These are phyloP conservation scores for Haemoproteus tartakovskyi DNA, from an alignment of 169 alveolate genomes.

Conservation along the genomic window DNA sequence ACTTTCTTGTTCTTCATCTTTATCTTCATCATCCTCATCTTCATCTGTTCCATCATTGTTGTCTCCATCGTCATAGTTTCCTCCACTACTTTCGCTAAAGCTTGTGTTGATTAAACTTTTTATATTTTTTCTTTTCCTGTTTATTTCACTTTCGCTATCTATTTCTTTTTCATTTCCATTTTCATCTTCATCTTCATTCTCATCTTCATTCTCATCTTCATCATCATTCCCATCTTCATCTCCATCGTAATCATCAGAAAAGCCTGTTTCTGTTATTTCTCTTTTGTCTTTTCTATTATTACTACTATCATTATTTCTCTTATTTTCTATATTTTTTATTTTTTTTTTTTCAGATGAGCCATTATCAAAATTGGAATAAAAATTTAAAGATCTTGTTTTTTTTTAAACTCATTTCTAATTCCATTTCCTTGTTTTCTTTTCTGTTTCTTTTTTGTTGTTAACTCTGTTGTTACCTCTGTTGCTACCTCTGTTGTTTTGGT, in stretches of 20 bases:
- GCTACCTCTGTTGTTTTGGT: not conserved
- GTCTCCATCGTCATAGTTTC: slow-evolving; percentile 5
- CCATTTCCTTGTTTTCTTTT: not conserved
- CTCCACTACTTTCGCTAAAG: slow-evolving; percentile 24
- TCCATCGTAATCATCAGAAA: slow-evolving; percentile 10
- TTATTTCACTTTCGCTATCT: slow-evolving; percentile 10
- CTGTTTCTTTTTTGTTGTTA: not conserved
- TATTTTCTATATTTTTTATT: not conserved
- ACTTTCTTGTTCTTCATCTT: not conserved
- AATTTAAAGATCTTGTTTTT: too few species aligned
- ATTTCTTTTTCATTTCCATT: slow-evolving; percentile 12
- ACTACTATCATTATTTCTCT: too few species aligned
- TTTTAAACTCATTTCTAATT: too few species aligned
- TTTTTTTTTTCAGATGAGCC: slow-evolving; percentile 22
- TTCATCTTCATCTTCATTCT: slow-evolving; percentile 1
- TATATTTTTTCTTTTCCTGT: slow-evolving; percentile 8
- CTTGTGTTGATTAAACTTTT: slow-evolving; percentile 29
- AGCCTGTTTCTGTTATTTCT: not conserved
- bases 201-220: not conserved
- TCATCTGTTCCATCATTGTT: not conserved
- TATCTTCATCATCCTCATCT: not conserved
- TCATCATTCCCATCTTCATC: slow-evolving; percentile 1
- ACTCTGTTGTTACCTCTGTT: not conserved
- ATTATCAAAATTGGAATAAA: too few species aligned
- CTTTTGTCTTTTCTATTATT: too few species aligned